Percentiles rank a stretch among this genome's conserved stretches.
Conservation (phyloP, 106 monocot genomes). For the Dendrobium nobile region DNA sequence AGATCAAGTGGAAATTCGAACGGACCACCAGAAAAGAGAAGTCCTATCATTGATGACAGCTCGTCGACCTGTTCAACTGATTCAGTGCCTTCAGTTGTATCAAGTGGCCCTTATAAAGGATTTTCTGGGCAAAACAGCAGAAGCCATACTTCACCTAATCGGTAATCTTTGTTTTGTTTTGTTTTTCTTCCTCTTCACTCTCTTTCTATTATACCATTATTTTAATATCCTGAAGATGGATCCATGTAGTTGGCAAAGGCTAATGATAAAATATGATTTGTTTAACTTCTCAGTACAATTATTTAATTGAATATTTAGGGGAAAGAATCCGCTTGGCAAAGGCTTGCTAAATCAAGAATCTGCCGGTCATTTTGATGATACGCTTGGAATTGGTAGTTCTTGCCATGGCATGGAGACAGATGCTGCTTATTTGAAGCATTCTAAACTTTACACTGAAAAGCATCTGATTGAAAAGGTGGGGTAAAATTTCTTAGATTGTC, state of each 20-base stretch:
- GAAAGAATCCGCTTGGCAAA: constrained; percentile 35
- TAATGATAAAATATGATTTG: too few species aligned
- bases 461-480: constrained; percentile 1
- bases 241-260: background rate
- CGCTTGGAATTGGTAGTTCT: background rate
- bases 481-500: background rate
- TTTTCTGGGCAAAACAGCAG: constrained; percentile 22
- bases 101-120: constrained; percentile 42
- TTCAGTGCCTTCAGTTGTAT: constrained; percentile 52
- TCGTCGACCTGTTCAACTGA: constrained; percentile 93
- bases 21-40: constrained; percentile 16
- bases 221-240: background rate
- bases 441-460: background rate
- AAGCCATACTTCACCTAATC: constrained; percentile 25
- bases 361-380: background rate
- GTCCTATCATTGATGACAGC: constrained; percentile 63
- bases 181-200: background rate
- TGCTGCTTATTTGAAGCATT: background rate
- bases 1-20: background rate
- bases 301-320: constrained; percentile 29
- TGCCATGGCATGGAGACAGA: background rate
- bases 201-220: background rate
- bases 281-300: background rate
- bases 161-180: constrained; percentile 26
- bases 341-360: constrained; percentile 15